Evolutionary conservation across 2,329 filamentous ascomycete species (phyloP).

Genomic region (Ceratocystis alfenasii): DNA sequence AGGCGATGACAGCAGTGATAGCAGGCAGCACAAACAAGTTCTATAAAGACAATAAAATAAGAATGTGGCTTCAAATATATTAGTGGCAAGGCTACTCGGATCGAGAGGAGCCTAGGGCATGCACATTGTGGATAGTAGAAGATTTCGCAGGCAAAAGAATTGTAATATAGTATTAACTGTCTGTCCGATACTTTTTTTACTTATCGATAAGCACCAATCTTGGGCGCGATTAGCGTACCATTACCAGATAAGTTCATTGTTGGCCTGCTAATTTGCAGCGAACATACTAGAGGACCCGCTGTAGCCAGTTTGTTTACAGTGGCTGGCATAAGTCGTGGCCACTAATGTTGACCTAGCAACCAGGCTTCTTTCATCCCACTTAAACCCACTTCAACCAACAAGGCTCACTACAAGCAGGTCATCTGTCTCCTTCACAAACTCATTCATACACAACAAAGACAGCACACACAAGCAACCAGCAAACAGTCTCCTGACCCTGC

Average conservation of each 20-base stretch:
- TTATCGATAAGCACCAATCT: slow-evolving; percentile 17
- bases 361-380: background rate
- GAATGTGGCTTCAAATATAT: background rate
- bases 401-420: background rate
- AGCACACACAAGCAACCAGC: background rate
- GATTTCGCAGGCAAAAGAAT: background rate
- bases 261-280: no score
- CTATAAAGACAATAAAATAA: no score
- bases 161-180: background rate
- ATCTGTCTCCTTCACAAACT: background rate
- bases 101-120: background rate
- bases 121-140: background rate
- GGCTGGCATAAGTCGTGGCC: slow-evolving; percentile 10
- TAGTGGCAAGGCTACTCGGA: background rate
- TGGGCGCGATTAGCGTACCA: no score
- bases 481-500: background rate
- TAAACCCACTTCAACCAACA: background rate
- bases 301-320: background rate
- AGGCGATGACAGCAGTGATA: background rate
- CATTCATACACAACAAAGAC: no score
- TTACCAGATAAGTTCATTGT: no score
- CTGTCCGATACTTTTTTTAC: background rate
- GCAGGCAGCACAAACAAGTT: no score
- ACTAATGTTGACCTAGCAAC: slow-evolving; percentile 12
- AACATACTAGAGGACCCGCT: background rate